Evolutionary conservation across 345 rosid species (phyloP).

Genomic region (Carallia pectinifolia): DNA sequence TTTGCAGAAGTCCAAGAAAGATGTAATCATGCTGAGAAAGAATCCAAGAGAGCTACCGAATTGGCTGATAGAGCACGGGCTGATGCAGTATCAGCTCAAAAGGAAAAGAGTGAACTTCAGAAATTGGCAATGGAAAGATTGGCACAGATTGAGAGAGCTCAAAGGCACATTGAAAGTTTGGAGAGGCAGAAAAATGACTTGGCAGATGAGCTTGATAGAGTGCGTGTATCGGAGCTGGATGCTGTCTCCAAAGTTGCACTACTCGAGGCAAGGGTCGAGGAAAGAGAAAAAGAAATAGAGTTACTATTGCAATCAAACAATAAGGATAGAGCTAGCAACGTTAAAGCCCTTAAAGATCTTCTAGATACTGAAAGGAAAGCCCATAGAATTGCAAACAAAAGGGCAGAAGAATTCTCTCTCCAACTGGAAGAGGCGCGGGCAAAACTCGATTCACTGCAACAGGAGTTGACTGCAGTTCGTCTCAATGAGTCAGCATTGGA

Average conservation of each 20-base stretch:
- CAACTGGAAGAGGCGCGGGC: constrained; percentile 86
- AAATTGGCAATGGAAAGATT: constrained; percentile 86
- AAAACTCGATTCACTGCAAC: constrained; percentile 75
- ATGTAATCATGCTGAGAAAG: constrained; percentile 77
- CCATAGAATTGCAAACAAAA: constrained; percentile 61
- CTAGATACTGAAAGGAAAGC: constrained; percentile 83
- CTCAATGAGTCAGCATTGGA: constrained; percentile 85
- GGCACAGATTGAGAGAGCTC: constrained; percentile 75
- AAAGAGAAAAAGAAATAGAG: constrained; percentile 94
- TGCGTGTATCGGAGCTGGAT: constrained; percentile 63
- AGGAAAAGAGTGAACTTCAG: constrained; percentile 75
- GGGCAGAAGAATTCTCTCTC: constrained; percentile 80
- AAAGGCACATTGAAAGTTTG: constrained; percentile 75
- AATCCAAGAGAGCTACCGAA: constrained; percentile 85
- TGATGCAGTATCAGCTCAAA: constrained; percentile 79
- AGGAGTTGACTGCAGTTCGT: constrained; percentile 72
- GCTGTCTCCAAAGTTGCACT: constrained; percentile 64
- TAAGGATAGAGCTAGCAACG: constrained; percentile 75
- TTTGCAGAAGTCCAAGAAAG: constrained; percentile 84
- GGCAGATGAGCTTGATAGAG: constrained; percentile 54
- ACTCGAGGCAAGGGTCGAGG: constrained; percentile 85
- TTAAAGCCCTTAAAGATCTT: constrained; percentile 73
- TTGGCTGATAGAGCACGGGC: constrained; percentile 80
- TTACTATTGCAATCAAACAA: constrained; percentile 66
- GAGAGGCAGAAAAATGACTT: constrained; percentile 69